These are phyloP conservation scores for Rhazya stricta DNA, from an alignment of 257 asterid species.

Conservation along the genomic window DNA sequence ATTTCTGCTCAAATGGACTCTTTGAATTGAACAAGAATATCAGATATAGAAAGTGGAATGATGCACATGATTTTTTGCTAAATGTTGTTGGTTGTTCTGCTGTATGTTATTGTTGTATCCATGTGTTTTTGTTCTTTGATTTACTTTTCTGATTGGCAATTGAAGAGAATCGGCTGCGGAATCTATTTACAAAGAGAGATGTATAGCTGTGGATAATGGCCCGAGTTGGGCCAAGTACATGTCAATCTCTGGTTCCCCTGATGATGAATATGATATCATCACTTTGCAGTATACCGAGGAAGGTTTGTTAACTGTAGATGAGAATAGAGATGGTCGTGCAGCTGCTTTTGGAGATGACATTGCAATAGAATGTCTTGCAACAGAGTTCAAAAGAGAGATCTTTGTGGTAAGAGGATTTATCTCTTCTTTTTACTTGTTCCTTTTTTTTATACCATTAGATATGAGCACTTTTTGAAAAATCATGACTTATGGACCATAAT, in stretches of 20 bases:
- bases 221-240: constrained; percentile 94
- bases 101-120: neutral
- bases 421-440: neutral
- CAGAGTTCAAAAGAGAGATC: constrained; percentile 87
- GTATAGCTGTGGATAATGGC: constrained; percentile 77
- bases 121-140: constrained; percentile 22
- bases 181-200: constrained; percentile 85
- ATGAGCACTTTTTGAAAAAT: neutral
- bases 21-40: neutral
- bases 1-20: neutral
- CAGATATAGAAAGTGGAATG: neutral
- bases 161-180: constrained; percentile 91
- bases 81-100: neutral
- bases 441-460: neutral
- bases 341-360: constrained; percentile 98
- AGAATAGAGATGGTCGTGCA: constrained; percentile 76
- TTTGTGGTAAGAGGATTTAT: constrained; percentile 66
- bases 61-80: neutral
- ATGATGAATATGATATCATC: constrained; percentile 86
- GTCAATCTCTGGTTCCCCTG: constrained; percentile 79
- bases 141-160: constrained; percentile 28
- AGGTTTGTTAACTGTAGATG: constrained; percentile 77
- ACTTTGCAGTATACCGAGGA: constrained; percentile 88
- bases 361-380: constrained; percentile 93
- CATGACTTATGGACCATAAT: neutral